Conservation (phyloP, 371 early-diverging fungal genomes). For the Lichtheimia corymbifera region DNA sequence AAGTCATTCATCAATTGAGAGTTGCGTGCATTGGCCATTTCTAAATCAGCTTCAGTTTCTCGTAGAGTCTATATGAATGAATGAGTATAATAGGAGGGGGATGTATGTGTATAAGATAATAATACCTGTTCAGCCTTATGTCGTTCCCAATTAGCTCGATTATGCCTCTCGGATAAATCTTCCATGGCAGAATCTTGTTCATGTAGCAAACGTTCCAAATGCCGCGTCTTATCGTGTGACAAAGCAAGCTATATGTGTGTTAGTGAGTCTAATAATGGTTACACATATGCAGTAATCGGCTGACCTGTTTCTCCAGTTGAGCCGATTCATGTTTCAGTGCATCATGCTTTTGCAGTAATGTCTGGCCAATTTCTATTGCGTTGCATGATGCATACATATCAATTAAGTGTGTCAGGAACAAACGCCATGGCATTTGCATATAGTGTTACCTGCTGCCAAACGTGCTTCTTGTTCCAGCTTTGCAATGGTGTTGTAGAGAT, state of each 20-base stretch:
- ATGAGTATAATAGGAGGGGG: too few relatives aligned
- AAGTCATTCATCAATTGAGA: slow-evolving; percentile 25
- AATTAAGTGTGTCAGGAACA: too few relatives aligned
- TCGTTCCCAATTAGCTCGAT: slow-evolving; percentile 30
- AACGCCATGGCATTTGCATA: too few relatives aligned
- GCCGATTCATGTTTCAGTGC: not conserved
- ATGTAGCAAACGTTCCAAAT: slow-evolving; percentile 26
- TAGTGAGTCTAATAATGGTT: not conserved
- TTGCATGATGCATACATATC: not conserved
- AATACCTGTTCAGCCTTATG: slow-evolving; percentile 41
- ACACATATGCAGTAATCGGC: slow-evolving; percentile 1
- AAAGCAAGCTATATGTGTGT: slow-evolving; percentile 21
- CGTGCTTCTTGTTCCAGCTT: not conserved
- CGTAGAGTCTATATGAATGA: slow-evolving; percentile 23
- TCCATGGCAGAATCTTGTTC: slow-evolving; percentile 27
- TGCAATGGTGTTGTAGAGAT: not conserved
- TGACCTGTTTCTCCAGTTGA: not conserved
- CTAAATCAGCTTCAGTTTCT: slow-evolving; percentile 31
- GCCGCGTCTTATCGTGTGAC: slow-evolving; percentile 21
- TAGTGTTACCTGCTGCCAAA: not conserved
- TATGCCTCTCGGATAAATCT: slow-evolving; percentile 15
- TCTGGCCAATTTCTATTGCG: not conserved
- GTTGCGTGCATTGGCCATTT: slow-evolving; percentile 28
- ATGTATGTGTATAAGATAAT: too few relatives aligned
- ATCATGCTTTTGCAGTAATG: not conserved